Evolutionary conservation across 2,329 filamentous ascomycete species (phyloP).

Genomic region (Seiridium cupressi): DNA sequence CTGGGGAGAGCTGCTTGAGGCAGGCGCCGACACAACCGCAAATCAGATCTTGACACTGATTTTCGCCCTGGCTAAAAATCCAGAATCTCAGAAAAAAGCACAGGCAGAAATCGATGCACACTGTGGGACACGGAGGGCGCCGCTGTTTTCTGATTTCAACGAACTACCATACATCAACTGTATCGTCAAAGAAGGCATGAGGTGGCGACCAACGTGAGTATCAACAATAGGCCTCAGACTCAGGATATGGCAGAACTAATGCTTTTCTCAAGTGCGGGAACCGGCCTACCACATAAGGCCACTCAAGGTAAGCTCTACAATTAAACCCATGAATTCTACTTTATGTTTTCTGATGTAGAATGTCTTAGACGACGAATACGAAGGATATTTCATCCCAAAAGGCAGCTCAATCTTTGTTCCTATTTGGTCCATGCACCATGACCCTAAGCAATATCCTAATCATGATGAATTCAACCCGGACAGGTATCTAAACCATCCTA

Average conservation of each 20-base stretch:
- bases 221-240: too few relatives aligned
- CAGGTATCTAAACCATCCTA: slow-evolving; percentile 23
- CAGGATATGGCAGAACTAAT: too few relatives aligned
- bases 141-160: slow-evolving; percentile 33
- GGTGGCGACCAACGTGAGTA: slow-evolving; percentile 41
- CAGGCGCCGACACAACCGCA: slow-evolving; percentile 33
- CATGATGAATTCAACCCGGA: slow-evolving; percentile 29
- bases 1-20: slow-evolving; percentile 27
- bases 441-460: slow-evolving; percentile 18
- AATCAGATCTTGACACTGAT: slow-evolving; percentile 27
- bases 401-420: slow-evolving; percentile 34
- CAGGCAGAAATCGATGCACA: slow-evolving; percentile 38
- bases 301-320: slow-evolving; percentile 13
- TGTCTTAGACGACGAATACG: slow-evolving; percentile 32
- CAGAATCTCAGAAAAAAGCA: slow-evolving; percentile 20
- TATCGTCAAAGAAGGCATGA: slow-evolving; percentile 38
- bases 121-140: slow-evolving; percentile 32
- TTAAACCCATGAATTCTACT: neutral
- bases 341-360: neutral
- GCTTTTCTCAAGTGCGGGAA: too few relatives aligned
- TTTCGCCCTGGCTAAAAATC: neutral
- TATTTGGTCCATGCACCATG: slow-evolving; percentile 32
- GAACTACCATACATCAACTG: slow-evolving; percentile 38
- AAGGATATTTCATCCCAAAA: slow-evolving; percentile 38
- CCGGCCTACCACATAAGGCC: slow-evolving; percentile 35